Evolutionary conservation across 2,329 filamentous ascomycete species (phyloP).

Genomic region (Colletotrichum sp.): DNA sequence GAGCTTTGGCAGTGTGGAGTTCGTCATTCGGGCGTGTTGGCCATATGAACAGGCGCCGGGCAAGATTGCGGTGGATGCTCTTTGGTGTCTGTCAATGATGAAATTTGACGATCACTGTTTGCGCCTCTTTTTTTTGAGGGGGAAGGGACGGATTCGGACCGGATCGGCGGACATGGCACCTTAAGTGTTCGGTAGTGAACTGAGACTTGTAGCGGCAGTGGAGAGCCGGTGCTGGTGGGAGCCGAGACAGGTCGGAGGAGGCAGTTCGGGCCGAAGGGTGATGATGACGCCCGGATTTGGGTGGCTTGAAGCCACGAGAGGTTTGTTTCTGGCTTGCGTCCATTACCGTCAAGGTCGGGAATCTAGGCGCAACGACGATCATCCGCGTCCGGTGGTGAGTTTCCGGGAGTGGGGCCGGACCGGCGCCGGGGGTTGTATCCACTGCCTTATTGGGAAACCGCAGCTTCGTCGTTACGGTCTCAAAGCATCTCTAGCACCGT

Average conservation of each 20-base stretch:
- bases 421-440: background rate
- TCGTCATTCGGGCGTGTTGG: background rate
- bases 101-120: background rate
- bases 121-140: background rate
- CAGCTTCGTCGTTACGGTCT: background rate
- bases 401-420: background rate
- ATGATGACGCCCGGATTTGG: background rate
- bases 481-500: background rate
- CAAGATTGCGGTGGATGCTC: background rate
- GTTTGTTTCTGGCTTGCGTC: background rate
- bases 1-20: background rate
- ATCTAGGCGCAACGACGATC: fast-evolving
- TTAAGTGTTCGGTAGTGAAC: background rate
- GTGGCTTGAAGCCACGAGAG: background rate
- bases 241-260: background rate
- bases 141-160: background rate
- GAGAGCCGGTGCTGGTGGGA: background rate
- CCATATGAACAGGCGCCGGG: background rate
- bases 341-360: background rate
- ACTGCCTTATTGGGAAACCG: background rate
- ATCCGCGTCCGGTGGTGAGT: background rate
- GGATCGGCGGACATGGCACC: background rate
- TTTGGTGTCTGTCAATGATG: background rate
- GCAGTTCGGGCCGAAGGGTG: background rate
- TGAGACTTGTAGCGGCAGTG: background rate